phyloP scores from a whole-genome alignment of 352 stramenopile genomes.

The Plasmopara muralis region DNA sequence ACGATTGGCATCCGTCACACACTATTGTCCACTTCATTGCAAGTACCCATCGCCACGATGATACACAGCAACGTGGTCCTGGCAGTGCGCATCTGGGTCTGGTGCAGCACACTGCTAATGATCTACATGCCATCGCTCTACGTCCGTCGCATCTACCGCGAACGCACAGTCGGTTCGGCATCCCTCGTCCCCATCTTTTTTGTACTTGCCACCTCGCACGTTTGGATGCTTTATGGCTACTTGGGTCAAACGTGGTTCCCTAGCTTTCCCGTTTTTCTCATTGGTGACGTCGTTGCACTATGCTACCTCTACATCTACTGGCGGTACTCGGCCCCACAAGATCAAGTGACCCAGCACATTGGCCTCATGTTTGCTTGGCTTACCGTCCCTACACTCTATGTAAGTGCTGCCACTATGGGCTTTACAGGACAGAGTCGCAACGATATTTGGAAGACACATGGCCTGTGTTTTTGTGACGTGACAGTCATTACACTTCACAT shows the following conservation, averaged over 20 bases:
- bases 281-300: slow-evolving; percentile 26
- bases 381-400: slow-evolving; percentile 22
- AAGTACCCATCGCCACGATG: slow-evolving; percentile 9
- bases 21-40: neutral
- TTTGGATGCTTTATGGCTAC: slow-evolving; percentile 31
- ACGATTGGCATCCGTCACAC: too few species aligned
- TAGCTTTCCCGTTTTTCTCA: slow-evolving; percentile 31
- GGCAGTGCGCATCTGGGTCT: slow-evolving; percentile 24
- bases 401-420: slow-evolving; percentile 16
- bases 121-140: slow-evolving; percentile 26
- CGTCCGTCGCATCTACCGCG: slow-evolving; percentile 22
- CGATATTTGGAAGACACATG: slow-evolving; percentile 24
- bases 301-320: slow-evolving; percentile 28
- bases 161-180: slow-evolving; percentile 14
- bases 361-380: slow-evolving; percentile 17
- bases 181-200: slow-evolving; percentile 24
- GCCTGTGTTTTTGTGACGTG: slow-evolving; percentile 29
- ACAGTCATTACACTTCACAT: slow-evolving; percentile 32
- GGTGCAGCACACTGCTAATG: slow-evolving; percentile 23
- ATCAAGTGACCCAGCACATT: slow-evolving; percentile 12
- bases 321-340: slow-evolving; percentile 16
- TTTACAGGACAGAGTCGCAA: slow-evolving; percentile 21
- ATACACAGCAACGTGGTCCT: slow-evolving; percentile 11
- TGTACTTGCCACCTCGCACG: slow-evolving; percentile 23
- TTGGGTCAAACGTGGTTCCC: slow-evolving; percentile 29